Evolutionary conservation across 2,329 filamentous ascomycete genomes (phyloP).

Genomic region (Penicillium brasilianum): DNA sequence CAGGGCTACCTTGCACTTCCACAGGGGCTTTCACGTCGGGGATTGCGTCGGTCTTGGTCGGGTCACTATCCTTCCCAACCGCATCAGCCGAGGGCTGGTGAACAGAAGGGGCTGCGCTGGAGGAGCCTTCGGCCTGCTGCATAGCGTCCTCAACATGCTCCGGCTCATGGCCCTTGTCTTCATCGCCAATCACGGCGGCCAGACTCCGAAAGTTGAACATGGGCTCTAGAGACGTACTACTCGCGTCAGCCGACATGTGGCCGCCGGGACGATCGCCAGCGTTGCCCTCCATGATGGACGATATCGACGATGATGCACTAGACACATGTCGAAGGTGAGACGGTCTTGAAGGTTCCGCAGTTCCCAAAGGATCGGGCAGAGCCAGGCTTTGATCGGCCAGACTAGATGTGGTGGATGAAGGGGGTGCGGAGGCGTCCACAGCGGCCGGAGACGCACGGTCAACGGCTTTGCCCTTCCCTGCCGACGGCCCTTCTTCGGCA

Average conservation of each 20-base stretch:
- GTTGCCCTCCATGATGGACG: slow-evolving; percentile 72
- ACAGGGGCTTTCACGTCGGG: slow-evolving; percentile 17
- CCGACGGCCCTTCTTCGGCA: slow-evolving; percentile 43
- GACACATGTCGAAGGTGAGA: slow-evolving; percentile 83
- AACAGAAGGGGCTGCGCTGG: slow-evolving; percentile 27
- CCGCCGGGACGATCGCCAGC: slow-evolving; percentile 48
- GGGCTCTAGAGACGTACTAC: slow-evolving; percentile 66
- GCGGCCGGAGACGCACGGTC: slow-evolving; percentile 56
- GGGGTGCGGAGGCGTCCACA: slow-evolving; percentile 23
- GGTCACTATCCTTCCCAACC: background rate
- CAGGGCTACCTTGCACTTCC: slow-evolving; percentile 24
- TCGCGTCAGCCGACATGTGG: slow-evolving; percentile 57
- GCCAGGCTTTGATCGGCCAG: slow-evolving; percentile 26
- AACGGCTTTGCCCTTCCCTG: slow-evolving; percentile 71
- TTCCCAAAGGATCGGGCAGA: slow-evolving; percentile 41
- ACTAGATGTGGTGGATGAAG: slow-evolving; percentile 8
- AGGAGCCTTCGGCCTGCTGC: slow-evolving; percentile 31
- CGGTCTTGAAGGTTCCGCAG: slow-evolving; percentile 61
- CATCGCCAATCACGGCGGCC: slow-evolving; percentile 78
- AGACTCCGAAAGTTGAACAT: slow-evolving; percentile 93
- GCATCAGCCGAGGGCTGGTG: slow-evolving; percentile 19
- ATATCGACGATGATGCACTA: slow-evolving; percentile 81
- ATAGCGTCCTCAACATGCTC: slow-evolving; percentile 46
- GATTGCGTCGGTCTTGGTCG: background rate
- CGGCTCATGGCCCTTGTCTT: slow-evolving; percentile 54